These are phyloP conservation scores for Eutrema yunnanense DNA, from an alignment of 345 rosid genomes.

Conservation along the genomic window DNA sequence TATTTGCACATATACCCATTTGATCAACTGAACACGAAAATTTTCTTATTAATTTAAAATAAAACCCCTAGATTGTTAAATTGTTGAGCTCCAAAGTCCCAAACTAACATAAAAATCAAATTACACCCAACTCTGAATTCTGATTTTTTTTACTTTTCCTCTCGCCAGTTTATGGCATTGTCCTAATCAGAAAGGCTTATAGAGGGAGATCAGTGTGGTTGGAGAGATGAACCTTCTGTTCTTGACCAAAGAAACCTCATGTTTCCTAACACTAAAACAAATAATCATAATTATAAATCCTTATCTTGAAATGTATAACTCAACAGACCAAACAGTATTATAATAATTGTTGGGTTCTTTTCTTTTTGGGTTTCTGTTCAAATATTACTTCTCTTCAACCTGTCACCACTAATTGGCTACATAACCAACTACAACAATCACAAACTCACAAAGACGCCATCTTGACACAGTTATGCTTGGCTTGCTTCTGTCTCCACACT, in stretches of 20 bases:
- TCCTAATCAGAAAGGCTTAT: neutral
- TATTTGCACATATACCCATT: neutral
- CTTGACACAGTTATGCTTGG: slow-evolving; percentile 16
- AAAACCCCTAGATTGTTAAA: neutral
- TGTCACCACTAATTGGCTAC: neutral
- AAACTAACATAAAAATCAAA: neutral
- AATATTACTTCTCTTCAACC: slow-evolving; percentile 1
- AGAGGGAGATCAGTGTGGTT: neutral
- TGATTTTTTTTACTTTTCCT: neutral
- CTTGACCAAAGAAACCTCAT: neutral
- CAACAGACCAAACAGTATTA: neutral
- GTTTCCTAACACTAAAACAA: neutral
- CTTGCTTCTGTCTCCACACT: slow-evolving; percentile 35
- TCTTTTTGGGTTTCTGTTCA: neutral
- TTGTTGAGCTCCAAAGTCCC: neutral
- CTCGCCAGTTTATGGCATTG: neutral
- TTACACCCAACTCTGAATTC: neutral
- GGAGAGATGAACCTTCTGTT: neutral
- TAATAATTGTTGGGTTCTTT: neutral
- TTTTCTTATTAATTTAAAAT: neutral
- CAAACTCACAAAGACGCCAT: neutral
- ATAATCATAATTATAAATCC: neutral
- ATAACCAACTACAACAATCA: slow-evolving; percentile 14
- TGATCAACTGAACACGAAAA: neutral
- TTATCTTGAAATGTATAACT: neutral